Evolutionary conservation across 2,329 filamentous ascomycete genomes (phyloP).

Genomic region (Hypoxylon sp.): DNA sequence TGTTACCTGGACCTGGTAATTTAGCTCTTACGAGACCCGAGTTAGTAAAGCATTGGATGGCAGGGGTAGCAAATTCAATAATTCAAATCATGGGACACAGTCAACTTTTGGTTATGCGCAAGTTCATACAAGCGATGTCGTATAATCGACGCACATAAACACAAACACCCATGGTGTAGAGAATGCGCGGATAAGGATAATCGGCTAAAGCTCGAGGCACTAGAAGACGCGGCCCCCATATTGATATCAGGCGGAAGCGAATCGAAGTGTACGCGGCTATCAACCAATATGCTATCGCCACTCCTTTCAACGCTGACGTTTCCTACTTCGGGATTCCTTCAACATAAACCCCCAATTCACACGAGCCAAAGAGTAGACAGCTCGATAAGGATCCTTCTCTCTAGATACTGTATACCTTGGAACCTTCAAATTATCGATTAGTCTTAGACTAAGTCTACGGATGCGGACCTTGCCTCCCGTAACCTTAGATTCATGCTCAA

Average conservation of each 20-base stretch:
- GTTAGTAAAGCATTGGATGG: slow-evolving; percentile 6
- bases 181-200: slow-evolving; percentile 26
- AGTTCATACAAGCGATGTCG: slow-evolving; percentile 12
- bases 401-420: background rate
- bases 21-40: slow-evolving; percentile 17
- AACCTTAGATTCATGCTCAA: slow-evolving; percentile 27
- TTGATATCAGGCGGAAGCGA: slow-evolving; percentile 12
- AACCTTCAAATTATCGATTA: slow-evolving; percentile 9
- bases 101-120: slow-evolving; percentile 10
- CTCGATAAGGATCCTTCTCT: slow-evolving; percentile 26
- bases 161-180: slow-evolving; percentile 20
- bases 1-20: slow-evolving; percentile 6
- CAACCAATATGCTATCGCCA: slow-evolving; percentile 24
- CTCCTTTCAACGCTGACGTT: slow-evolving; percentile 20
- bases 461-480: slow-evolving; percentile 16
- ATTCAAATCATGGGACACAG: slow-evolving; percentile 6
- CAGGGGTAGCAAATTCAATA: slow-evolving; percentile 2
- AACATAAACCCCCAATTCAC: slow-evolving; percentile 13
- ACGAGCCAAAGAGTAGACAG: slow-evolving; percentile 8
- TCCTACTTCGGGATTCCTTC: slow-evolving; percentile 7
- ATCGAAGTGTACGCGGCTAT: slow-evolving; percentile 18
- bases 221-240: slow-evolving; percentile 13
- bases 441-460: slow-evolving; percentile 15
- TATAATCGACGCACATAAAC: slow-evolving; percentile 6
- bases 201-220: slow-evolving; percentile 23